Base-by-base conservation (phyloP, 495 filamentous ascomycete species). In the Xylaria bambusicola region DNA sequence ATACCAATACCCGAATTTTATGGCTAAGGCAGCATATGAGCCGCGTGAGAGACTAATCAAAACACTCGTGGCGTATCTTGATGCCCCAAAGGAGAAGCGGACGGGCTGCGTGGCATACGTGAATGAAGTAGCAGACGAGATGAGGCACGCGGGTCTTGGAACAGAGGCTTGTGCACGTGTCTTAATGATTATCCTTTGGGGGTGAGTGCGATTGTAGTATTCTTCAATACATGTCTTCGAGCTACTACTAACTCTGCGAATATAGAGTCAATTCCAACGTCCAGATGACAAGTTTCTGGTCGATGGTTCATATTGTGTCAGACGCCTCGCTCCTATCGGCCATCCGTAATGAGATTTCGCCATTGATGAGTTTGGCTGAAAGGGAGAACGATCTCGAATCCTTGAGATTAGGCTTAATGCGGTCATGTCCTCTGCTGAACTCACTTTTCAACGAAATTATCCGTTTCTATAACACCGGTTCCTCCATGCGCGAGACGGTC, bases 171-270 rank as follows among this genome's bases (percentile, higher is more conserved):
- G 42, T 12, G 42, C 42, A 23, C 42, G 42, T 23, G 6, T 45
- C 17, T 45, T 45, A n/a, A 45, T 21, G 42, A 45, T 45, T 21
- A 23, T 45, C 10, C 42, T 45, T 45, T 45, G 42, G 42, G 42
- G 42, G 42, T 45, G 20, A 23, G 42, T 21, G 7, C 17, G 4
- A n/a, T 45, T 45, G 4, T 23, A n/a, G 6, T 6, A 21, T 21
- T 21, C 20, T 12, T 23, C 4, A 21, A 4, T 18, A 9, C 18
- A 6, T 41, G 17, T 5, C 17, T 45, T 12, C 12, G 12, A 21
- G 23, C 18, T 45, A 9, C 23, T n/a, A 6, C 20, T 23, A 45
- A 45, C 17, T 45, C 12, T 5, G 12, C 20, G 2, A 45, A 5
- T 33, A 5, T 33, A 45, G 42, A 4, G n/a, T 45, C 12, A 45